Conservation (phyloP, 805 yeast species). For the Yarrowia yakushimensis region DNA sequence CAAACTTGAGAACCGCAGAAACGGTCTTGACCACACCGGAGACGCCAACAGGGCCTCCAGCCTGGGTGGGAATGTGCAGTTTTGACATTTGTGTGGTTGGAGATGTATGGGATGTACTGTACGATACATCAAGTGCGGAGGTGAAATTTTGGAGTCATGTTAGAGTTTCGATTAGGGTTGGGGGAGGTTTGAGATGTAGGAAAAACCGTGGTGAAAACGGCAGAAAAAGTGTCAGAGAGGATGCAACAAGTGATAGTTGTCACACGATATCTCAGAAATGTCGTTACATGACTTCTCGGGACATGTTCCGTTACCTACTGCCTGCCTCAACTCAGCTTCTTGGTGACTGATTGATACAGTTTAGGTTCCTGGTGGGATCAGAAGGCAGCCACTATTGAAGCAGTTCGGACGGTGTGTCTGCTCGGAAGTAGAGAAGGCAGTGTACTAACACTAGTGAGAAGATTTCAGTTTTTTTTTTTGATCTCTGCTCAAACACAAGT, state of each 20-base stretch:
- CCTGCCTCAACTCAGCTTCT: background rate
- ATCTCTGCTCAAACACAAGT: background rate
- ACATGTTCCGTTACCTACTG: background rate
- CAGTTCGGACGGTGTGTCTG: too few relatives aligned
- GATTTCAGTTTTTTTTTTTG: background rate
- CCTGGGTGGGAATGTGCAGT: conserved; percentile 20
- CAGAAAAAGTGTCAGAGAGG: too few relatives aligned
- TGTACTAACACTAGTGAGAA: background rate
- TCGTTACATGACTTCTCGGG: background rate
- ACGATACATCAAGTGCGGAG: too few relatives aligned
- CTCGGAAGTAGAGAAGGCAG: too few relatives aligned
- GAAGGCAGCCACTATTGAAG: conserved; percentile 3
- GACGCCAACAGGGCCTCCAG: conserved; percentile 16
- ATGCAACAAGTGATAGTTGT: too few relatives aligned
- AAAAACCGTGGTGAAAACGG: background rate
- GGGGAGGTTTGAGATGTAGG: background rate
- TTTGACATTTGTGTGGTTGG: conserved; percentile 13
- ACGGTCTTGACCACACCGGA: conserved; percentile 24
- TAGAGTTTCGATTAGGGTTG: conserved; percentile 20
- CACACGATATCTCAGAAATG: too few relatives aligned
- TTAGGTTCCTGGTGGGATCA: background rate
- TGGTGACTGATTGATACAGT: background rate
- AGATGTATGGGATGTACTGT: background rate
- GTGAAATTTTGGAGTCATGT: conserved; percentile 18
- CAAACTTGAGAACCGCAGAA: conserved; percentile 16